Evolutionary conservation across 352 stramenopile genomes (phyloP).

Genomic region (Globisporangium lucens): DNA sequence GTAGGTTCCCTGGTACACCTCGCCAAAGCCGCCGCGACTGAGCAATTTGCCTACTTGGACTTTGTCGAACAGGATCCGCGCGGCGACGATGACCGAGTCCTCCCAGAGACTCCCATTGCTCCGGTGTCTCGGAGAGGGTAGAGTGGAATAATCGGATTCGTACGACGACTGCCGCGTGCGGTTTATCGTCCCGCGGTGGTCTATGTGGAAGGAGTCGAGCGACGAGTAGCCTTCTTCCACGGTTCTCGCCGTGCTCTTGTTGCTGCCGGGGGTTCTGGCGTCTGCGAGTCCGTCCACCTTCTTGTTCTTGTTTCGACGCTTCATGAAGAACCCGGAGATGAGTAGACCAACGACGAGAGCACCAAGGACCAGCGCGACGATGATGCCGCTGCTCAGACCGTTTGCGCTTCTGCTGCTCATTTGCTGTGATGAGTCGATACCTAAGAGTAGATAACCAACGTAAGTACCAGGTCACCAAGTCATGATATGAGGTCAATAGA

Average conservation of each 20-base stretch:
- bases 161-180: slow-evolving; percentile 11
- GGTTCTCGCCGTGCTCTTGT: background rate
- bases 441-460: background rate
- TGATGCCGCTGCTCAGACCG: slow-evolving; percentile 7
- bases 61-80: slow-evolving; percentile 35
- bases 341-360: slow-evolving; percentile 14
- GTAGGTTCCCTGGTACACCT: slow-evolving; percentile 37
- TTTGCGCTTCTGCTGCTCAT: background rate
- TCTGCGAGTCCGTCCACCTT: background rate
- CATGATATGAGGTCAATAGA: too few relatives aligned
- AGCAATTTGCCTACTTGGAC: slow-evolving; percentile 33
- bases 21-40: slow-evolving; percentile 32
- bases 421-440: background rate
- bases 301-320: slow-evolving; percentile 6
- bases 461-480: too few relatives aligned
- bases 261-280: background rate
- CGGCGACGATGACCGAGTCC: slow-evolving; percentile 32
- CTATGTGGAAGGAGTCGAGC: slow-evolving; percentile 5
- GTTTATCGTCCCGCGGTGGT: slow-evolving; percentile 8
- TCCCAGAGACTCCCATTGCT: slow-evolving; percentile 27
- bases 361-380: slow-evolving; percentile 10
- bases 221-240: slow-evolving; percentile 7
- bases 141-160: background rate
- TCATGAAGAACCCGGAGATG: slow-evolving; percentile 11
- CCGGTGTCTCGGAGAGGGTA: background rate